A percentile compares a stretch with the other conserved stretches of the same genome.
Evolutionary conservation across 148 eudicot genomes (phyloP).

Genomic region (Spergularia bocconei): DNA sequence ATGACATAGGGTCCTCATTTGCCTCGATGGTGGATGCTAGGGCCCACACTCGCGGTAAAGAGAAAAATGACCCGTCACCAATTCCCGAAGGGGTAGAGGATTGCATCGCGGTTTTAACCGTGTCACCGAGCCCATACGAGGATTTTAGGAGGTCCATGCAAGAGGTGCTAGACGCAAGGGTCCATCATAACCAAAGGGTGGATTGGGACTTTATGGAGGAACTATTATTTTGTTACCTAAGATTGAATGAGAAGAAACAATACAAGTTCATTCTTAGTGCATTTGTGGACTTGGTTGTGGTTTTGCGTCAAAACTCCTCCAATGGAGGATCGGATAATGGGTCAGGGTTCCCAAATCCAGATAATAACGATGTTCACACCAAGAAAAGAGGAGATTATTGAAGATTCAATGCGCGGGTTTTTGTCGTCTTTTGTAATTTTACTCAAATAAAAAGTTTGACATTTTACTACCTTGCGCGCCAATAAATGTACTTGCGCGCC

Average conservation of each 20-base stretch:
- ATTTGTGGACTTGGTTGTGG: conserved; percentile 53
- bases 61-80: not conserved
- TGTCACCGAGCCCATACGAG: conserved; percentile 52
- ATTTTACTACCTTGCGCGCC: too few relatives aligned
- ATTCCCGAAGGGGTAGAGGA: conserved; percentile 37
- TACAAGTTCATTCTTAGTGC: conserved; percentile 55
- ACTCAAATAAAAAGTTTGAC: too few relatives aligned
- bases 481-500: too few relatives aligned
- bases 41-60: not conserved
- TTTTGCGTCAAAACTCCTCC: conserved; percentile 29
- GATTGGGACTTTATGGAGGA: conserved; percentile 85
- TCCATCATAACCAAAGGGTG: conserved; percentile 34
- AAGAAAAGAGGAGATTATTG: conserved; percentile 9
- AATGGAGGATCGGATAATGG: conserved; percentile 11
- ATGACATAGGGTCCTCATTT: conserved; percentile 23
- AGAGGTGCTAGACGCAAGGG: conserved; percentile 52
- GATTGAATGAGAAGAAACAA: conserved; percentile 62
- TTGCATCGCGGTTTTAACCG: conserved; percentile 49
- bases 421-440: too few relatives aligned
- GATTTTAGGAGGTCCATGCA: conserved; percentile 72
- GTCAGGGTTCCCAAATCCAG: conserved; percentile 4
- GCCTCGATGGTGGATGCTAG: not conserved
- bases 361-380: not conserved
- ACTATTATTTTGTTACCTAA: conserved; percentile 56
- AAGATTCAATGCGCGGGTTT: not conserved